Conservation (phyloP, 495 filamentous ascomycete genomes). For the Penicillium argentinense region DNA sequence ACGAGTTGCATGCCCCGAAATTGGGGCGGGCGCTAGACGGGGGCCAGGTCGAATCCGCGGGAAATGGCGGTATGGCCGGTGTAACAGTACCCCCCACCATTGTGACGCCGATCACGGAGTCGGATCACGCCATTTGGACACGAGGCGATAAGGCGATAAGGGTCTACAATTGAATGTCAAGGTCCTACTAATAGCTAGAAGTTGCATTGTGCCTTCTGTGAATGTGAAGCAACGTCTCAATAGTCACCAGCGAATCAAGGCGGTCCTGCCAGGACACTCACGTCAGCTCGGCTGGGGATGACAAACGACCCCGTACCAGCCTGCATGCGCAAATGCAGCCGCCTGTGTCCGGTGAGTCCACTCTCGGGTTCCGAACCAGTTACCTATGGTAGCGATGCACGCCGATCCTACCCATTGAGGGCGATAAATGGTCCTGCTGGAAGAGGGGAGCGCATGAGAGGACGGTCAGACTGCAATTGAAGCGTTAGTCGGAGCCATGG, state of each 20-base stretch:
- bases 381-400: background rate
- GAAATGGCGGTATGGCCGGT: conserved; percentile 1
- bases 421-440: no score
- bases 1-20: background rate
- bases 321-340: background rate
- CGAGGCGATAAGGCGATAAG: conserved; percentile 13
- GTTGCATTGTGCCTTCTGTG: background rate
- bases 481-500: no score
- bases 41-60: background rate
- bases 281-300: no score
- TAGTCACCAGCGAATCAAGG: no score
- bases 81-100: conserved; percentile 4
- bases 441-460: no score
- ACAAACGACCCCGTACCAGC: no score
- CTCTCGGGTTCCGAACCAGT: background rate
- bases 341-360: background rate
- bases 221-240: no score
- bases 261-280: no score
- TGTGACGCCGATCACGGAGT: conserved; percentile 5
- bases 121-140: conserved; percentile 23
- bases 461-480: no score
- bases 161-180: background rate
- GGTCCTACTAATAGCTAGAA: background rate
- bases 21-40: no score
- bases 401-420: background rate